These are phyloP conservation scores for Salix udensis DNA, from an alignment of 345 rosid species.

Conservation along the genomic window DNA sequence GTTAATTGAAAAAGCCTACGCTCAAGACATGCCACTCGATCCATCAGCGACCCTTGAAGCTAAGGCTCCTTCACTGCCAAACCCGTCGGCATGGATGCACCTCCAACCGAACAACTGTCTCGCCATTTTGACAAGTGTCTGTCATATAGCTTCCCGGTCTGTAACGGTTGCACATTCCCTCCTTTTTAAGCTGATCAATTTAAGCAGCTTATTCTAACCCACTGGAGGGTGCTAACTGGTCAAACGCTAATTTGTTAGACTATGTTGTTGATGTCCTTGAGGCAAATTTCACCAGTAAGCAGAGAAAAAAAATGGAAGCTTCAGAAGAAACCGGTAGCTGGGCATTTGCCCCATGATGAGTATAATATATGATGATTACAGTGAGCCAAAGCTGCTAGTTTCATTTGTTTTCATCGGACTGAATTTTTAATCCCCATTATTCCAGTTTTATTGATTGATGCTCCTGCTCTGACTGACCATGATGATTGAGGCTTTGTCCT, in stretches of 20 bases:
- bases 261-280: too few species aligned
- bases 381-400: neutral
- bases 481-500: neutral
- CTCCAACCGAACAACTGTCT: too few species aligned
- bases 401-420: neutral
- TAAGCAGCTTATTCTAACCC: too few species aligned
- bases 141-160: too few species aligned
- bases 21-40: constrained; percentile 66
- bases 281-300: neutral
- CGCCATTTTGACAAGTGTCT: too few species aligned
- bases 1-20: constrained; percentile 61
- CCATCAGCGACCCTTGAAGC: constrained; percentile 72
- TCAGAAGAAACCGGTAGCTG: neutral
- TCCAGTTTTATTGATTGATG: neutral
- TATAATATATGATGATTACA: neutral
- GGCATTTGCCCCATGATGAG: neutral
- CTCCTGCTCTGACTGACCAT: neutral
- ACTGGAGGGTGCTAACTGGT: too few species aligned
- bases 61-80: constrained; percentile 40
- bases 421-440: neutral
- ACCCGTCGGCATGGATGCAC: too few species aligned
- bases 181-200: too few species aligned
- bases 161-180: too few species aligned
- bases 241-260: too few species aligned
- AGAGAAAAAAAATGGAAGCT: neutral